phyloP scores from a whole-genome alignment of 257 asterid genomes.

The Rehmannia glutinosa region DNA sequence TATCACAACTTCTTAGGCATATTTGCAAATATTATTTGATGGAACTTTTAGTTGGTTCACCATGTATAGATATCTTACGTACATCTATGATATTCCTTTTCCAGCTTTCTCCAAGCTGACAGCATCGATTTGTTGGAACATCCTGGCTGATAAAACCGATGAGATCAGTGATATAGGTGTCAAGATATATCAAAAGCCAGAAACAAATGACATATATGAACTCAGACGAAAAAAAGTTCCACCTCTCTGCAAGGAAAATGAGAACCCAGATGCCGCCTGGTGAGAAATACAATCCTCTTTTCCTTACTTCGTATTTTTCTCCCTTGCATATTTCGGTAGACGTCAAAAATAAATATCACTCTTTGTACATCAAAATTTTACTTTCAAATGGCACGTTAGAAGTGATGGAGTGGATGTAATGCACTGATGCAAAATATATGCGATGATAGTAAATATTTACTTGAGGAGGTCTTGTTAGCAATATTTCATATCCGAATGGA shows the following conservation, averaged over 20 bases:
- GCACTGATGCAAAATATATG: background rate
- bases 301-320: background rate
- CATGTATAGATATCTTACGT: constrained; percentile 2
- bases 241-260: constrained; percentile 81
- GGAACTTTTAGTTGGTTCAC: background rate
- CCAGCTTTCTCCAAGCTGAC: constrained; percentile 74
- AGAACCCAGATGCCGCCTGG: constrained; percentile 96
- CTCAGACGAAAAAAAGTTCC: constrained; percentile 78
- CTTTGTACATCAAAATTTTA: background rate
- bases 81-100: constrained; percentile 13
- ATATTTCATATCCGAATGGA: too few relatives aligned
- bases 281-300: constrained; percentile 30
- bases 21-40: background rate
- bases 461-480: background rate
- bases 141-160: constrained; percentile 85
- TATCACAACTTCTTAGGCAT: background rate
- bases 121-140: constrained; percentile 88
- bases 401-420: background rate
- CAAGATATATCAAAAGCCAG: constrained; percentile 88
- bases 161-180: constrained; percentile 80
- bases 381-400: background rate
- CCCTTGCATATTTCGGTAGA: background rate
- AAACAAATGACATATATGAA: constrained; percentile 63
- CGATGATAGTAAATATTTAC: background rate
- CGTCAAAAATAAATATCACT: background rate